Evolutionary conservation across 768 basidiomycete species (phyloP), one percentile per base, ranked within the genome.

Genomic region (Suillus alpinus): DNA sequence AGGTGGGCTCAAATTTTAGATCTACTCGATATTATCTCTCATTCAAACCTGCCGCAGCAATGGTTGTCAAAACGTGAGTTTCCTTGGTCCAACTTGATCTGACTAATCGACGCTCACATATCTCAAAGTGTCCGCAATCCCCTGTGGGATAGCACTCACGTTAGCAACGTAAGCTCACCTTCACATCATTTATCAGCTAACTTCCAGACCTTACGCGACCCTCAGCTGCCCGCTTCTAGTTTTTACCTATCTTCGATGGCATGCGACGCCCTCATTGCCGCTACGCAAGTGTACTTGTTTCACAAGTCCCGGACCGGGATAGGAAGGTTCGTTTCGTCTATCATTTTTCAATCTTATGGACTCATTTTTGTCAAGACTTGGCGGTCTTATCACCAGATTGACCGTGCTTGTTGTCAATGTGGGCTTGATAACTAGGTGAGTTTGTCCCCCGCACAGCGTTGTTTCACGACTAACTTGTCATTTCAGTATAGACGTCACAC

Each of bases 391-490:
- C 23, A 72, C 72, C 31, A 75, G 64, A 36, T 39, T 76, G 50
- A 76, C 72, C 4, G 55, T 76, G 13, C 58, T 76, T 29, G 75
- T 76, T 16, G 63, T 76, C 56, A 76, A 76, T 40, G 76, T 76
- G 2, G 75, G 75, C 16, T 60, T 76, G 53, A 40, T 76, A 51
- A 77, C 75, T 34, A 75, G 75, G 75, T 76, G 58, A 58, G 44
- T 2, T n/a, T 7, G 18, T 43, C 31, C 40, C 12, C 20, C 18
- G 20, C 8, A n/a, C 14, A 1, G 50, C 23, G 16, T 26, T 26
- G 6, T 16, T 6, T 12, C 12, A 23, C 14, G 1, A 26, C 9
- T 34, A 10, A 26, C 56, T 62, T 13, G 20, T 43, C 36, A 9
- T 14, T 44, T 4, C 39, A 76, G 75, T 44, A 8, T 72, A 52